Conservation (phyloP, 169 alveolate genomes). For the Cryptosporidium ubiquitum region DNA sequence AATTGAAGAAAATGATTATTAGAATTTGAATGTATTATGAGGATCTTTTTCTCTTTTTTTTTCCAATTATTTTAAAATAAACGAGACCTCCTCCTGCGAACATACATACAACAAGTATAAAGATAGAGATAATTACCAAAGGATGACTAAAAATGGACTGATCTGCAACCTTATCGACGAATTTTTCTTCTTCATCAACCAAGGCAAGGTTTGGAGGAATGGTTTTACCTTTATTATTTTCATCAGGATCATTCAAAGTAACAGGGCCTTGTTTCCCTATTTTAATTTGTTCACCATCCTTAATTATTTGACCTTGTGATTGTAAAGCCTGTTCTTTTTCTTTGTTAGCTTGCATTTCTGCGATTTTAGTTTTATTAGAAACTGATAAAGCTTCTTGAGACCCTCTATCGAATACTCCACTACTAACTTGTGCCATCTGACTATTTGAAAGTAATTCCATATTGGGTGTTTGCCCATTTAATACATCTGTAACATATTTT, state of each 20-base stretch:
- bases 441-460: not conserved
- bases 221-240: conserved; percentile 48
- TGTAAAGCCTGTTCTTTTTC: conserved; percentile 47
- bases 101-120: conserved; percentile 2
- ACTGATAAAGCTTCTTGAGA: not conserved
- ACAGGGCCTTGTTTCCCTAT: conserved; percentile 56
- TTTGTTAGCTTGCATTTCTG: conserved; percentile 9
- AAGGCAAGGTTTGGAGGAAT: conserved; percentile 40
- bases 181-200: conserved; percentile 29
- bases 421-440: conserved; percentile 34
- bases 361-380: not conserved
- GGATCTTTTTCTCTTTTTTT: not conserved
- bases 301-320: conserved; percentile 40
- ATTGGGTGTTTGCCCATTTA: conserved; percentile 45
- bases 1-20: not conserved
- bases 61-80: conserved; percentile 10
- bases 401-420: conserved; percentile 50
- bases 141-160: conserved; percentile 28
- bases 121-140: conserved; percentile 7
- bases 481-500: not conserved
- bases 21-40: not conserved
- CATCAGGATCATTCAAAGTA: conserved; percentile 30
- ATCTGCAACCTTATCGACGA: not conserved
- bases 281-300: conserved; percentile 17
- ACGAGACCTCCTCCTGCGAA: conserved; percentile 38